Conservation (phyloP, 2,329 filamentous ascomycete species). For the Penicillium thymicola region DNA sequence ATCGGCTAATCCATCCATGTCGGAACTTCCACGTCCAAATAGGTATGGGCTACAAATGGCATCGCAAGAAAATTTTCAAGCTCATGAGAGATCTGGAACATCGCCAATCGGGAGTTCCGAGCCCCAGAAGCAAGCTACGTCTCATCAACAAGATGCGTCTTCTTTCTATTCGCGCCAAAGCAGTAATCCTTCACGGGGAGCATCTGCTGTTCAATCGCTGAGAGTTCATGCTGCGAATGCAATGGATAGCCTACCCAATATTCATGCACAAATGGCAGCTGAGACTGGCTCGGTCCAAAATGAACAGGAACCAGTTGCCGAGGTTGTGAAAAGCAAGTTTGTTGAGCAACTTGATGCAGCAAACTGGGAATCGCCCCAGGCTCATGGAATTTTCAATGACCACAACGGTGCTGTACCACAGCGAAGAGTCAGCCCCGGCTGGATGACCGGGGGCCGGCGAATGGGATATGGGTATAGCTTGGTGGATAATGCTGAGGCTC, state of each 20-base stretch:
- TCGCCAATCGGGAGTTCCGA: not conserved
- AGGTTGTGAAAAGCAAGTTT: slow-evolving; percentile 30
- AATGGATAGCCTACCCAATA: not conserved
- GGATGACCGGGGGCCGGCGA: slow-evolving; percentile 42
- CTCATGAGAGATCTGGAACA: not conserved
- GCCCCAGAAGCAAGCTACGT: not conserved
- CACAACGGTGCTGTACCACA: slow-evolving; percentile 10
- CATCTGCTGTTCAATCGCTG: slow-evolving; percentile 5
- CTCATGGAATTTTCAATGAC: not conserved
- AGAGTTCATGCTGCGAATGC: slow-evolving; percentile 3
- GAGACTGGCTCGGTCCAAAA: not conserved
- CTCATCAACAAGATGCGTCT: slow-evolving; percentile 16
- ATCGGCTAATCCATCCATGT: slow-evolving; percentile 23
- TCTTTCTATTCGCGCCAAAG: slow-evolving; percentile 29
- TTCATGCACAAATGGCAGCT: slow-evolving; percentile 2
- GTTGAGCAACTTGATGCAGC: slow-evolving; percentile 30
- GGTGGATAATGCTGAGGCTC: slow-evolving; percentile 27
- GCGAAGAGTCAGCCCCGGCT: slow-evolving; percentile 40
- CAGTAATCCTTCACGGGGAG: slow-evolving; percentile 11
- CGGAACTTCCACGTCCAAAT: slow-evolving; percentile 17
- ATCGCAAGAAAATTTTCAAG: slow-evolving; percentile 15
- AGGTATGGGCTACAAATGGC: slow-evolving; percentile 8
- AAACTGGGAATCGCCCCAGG: not conserved
- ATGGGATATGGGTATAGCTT: slow-evolving; percentile 41
- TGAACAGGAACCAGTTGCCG: not conserved